Evolutionary conservation across 1,284 basidiomycete species (phyloP).

Genomic region (Tilletia horrida): DNA sequence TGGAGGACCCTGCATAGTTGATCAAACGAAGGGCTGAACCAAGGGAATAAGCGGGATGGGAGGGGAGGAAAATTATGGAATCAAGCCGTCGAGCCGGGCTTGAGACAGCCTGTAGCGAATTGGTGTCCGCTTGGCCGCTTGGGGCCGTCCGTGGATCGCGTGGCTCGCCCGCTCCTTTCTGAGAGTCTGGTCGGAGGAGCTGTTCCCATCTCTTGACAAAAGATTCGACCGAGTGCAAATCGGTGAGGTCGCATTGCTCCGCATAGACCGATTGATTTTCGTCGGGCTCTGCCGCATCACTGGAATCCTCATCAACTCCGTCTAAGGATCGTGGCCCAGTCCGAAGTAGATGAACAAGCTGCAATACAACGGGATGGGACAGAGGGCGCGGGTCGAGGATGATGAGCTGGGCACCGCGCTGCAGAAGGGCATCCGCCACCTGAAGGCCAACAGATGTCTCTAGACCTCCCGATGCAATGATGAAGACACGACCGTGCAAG

Average conservation of each 20-base stretch:
- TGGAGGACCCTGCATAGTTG: background rate
- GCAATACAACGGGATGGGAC: conserved; percentile 1
- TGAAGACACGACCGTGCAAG: conserved; percentile 9
- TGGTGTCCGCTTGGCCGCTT: background rate
- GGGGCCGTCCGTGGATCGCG: background rate
- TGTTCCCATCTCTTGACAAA: conserved; percentile 13
- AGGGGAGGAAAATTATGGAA: conserved; percentile 3
- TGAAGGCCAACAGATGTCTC: conserved; percentile 7
- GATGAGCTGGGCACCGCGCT: background rate
- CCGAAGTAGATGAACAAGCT: conserved; percentile 5
- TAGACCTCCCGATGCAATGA: conserved; percentile 7
- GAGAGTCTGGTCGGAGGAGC: background rate
- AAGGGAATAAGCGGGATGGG: background rate
- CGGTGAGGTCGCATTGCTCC: conserved; percentile 10
- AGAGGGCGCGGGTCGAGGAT: conserved; percentile 9
- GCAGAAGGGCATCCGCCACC: background rate
- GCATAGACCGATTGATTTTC: background rate
- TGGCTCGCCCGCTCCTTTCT: background rate
- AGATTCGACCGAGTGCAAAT: conserved; percentile 1
- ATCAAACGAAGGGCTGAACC: background rate
- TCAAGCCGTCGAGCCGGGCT: conserved; percentile 7
- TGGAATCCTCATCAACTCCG: background rate
- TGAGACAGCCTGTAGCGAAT: background rate
- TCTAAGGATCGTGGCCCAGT: background rate
- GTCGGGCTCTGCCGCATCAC: background rate